Base-by-base conservation (phyloP, 768 basidiomycete genomes). In the Boletus reticuloceps region DNA sequence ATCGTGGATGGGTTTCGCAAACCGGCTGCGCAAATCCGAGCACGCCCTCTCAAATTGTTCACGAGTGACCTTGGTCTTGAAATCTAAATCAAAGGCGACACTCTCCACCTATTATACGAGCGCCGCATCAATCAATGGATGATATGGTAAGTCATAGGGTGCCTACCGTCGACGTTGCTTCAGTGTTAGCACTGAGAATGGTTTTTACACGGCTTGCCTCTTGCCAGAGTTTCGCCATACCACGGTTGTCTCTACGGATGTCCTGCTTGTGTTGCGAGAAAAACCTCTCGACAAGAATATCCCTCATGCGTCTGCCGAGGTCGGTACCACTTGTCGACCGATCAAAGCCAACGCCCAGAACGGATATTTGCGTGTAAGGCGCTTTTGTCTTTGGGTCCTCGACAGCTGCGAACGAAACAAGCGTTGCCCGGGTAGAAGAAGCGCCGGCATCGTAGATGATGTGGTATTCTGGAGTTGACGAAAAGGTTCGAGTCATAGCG, bases 371-470 rank as follows among this genome's bases (percentile, higher is more conserved):
- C 0, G 91, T 94, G 6, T 81, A 82, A 19, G 78, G 52, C 13
- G 75, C 62, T 56, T 76, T 80, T 16, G 75, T 76, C 69, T 81
- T 88, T 42, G 67, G 37, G 58, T 81, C 74, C 50, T 80, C 79
- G 17, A 69, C 68, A 6, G 76, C 59, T 19, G 77, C 72, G 72
- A 95, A 89, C 5, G 81, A 78, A 20, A 86, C 89, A 27, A 95
- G 73, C 0, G 91, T 93, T 1, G 92, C 91, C 29, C 84, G 79
- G 40, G 88, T 86, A 5, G 88, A 80, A 1, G 86, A 87, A 6
- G 96, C 91, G 41, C 97, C 97, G 1, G 94, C 91, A 64, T 98
- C 97, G 72, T 90, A 99, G 55, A 99, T 86, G 61, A 99, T 72
- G 68, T 98, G 95, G 69, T 88, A 83, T 65, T 95, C 89, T 0